These are phyloP conservation scores for Ophiostoma tasmaniense DNA, from an alignment of 2,329 filamentous ascomycete species.

Conservation along the genomic window DNA sequence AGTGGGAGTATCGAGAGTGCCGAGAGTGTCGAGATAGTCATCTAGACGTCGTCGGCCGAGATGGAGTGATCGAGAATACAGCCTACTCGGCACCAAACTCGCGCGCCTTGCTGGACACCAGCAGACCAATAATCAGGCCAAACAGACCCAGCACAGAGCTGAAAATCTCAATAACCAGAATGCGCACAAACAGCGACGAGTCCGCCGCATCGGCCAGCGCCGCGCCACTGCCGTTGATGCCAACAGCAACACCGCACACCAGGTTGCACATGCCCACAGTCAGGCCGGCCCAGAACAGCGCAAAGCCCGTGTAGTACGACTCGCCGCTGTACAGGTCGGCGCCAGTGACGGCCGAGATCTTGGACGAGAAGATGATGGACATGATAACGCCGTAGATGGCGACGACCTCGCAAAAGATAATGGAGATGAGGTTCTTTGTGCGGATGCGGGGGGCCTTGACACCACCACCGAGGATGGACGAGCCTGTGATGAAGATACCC, in stretches of 20 bases:
- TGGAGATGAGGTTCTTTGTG: slow-evolving; percentile 98
- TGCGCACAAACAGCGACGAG: slow-evolving; percentile 92
- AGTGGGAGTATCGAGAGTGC: too few relatives aligned
- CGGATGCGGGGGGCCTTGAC: slow-evolving; percentile 95
- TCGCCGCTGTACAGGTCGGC: slow-evolving; percentile 61
- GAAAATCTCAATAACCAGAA: slow-evolving; percentile 98
- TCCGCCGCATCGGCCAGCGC: slow-evolving; percentile 94
- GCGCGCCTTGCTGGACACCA: slow-evolving; percentile 74
- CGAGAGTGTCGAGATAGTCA: too few relatives aligned
- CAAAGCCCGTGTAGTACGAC: slow-evolving; percentile 90
- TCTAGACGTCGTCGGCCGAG: neutral
- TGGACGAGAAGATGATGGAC: slow-evolving; percentile 94
- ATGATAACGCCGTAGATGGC: slow-evolving; percentile 99
- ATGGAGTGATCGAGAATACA: neutral
- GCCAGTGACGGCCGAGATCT: slow-evolving; percentile 59
- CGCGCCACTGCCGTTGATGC: slow-evolving; percentile 95
- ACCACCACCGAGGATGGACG: slow-evolving; percentile 92
- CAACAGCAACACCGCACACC: slow-evolving; percentile 90
- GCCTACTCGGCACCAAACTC: slow-evolving; percentile 51
- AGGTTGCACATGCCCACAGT: slow-evolving; percentile 95
- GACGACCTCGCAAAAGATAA: slow-evolving; percentile 99
- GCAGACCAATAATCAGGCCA: slow-evolving; percentile 85
- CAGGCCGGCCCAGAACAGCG: slow-evolving; percentile 90
- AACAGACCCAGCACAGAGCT: slow-evolving; percentile 95
- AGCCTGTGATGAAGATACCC: slow-evolving; percentile 98